Base-by-base conservation (phyloP, 176 grass and related monocot genomes). In the Oryza glumipatula region DNA sequence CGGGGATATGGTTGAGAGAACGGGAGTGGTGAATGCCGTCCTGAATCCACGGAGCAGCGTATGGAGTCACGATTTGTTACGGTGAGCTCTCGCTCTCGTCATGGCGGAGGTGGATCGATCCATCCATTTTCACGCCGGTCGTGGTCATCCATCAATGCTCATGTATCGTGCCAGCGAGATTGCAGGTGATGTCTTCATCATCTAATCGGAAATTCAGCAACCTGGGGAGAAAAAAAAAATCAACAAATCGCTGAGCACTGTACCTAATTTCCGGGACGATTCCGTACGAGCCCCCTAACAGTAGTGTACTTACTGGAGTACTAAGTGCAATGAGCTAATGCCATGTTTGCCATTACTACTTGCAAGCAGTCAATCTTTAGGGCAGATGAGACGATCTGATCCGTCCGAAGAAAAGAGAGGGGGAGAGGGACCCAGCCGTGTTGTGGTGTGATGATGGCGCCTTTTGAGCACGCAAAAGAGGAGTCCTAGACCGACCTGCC, bases 381-480 rank as follows among this genome's bases (percentile, higher is more conserved):
- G 3, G 68, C 17, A 44, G 36, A 44, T 26, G 23, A 19, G 76
- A 23, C 14, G 39, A 65, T 66, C 76, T 47, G 61, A 47, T 79
- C 76, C 11, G 17, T n/a, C 22, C 22, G 36, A 58, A 7, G 12
- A 23, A 70, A 65, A 1, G 2, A 22, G 24, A 67, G 61, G 24
- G 72, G 30, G 72, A 6, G 35, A 23, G 30, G 73, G 33, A 17
- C 28, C 79, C 48, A 58, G 17, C 1, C 15, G 9, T 28, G 11
- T 51, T 23, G 61, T 61, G 52, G 65, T 23, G 61, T 61, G 52
- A 89, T 90, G 83, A 90, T 86, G 73, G 73, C 56, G 13, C 83
- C 83, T 90, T 90, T 90, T 74, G 46, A 65, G 83, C 72, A 2
- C 26, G 72, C 24, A 33, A 39, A 36, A 32, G 75, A 15, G 7